Conservation (phyloP, 2,329 filamentous ascomycete species). For the Sporothrix phasma region DNA sequence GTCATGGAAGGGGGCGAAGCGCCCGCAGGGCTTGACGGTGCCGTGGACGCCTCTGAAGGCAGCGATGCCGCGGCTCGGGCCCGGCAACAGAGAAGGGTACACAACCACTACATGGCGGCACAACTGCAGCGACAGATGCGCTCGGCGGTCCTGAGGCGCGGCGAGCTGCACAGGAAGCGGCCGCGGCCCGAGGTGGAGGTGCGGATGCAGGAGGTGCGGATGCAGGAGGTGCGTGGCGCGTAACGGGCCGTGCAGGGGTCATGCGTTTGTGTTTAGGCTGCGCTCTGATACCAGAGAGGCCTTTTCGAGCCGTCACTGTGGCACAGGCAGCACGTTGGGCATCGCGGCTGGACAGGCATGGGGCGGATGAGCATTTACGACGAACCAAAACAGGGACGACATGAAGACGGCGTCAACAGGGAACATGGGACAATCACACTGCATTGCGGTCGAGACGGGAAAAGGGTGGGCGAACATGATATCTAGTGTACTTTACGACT, state of each 20-base stretch:
- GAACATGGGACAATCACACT: neutral
- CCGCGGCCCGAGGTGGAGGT: neutral
- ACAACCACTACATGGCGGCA: conserved; percentile 15
- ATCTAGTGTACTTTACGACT: neutral
- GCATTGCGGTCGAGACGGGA: neutral
- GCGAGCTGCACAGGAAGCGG: neutral
- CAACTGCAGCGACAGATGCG: conserved; percentile 12
- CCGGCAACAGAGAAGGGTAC: conserved; percentile 6
- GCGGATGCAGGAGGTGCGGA: neutral
- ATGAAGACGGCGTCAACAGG: neutral
- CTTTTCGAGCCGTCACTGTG: neutral
- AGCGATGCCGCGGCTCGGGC: neutral
- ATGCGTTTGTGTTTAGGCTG: neutral
- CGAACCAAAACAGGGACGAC: neutral
- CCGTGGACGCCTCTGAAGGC: neutral
- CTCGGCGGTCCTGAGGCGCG: neutral
- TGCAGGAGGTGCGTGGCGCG: neutral
- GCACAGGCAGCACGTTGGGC: neutral
- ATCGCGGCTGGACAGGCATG: neutral
- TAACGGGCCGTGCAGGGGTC: neutral
- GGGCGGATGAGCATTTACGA: neutral
- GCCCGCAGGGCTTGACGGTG: neutral
- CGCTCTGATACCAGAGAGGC: neutral
- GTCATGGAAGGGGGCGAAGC: neutral
- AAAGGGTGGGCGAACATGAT: neutral